phyloP scores from a whole-genome alignment of 208 protist species.

The Acanthamoeba rhysodes region DNA sequence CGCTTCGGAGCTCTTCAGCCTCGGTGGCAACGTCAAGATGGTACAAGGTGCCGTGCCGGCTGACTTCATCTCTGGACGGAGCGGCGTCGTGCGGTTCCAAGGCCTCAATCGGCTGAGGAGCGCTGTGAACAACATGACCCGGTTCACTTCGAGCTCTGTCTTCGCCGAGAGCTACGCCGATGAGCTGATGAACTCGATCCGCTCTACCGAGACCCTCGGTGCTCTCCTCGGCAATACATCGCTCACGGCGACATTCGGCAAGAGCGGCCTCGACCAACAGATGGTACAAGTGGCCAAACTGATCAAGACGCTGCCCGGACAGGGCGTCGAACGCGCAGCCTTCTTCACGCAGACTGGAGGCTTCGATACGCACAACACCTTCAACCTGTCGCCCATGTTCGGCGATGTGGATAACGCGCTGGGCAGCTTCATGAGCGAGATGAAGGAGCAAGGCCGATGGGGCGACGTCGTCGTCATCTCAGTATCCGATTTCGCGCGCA shows the following conservation, averaged over 20 bases:
- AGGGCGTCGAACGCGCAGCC: constrained; percentile 36
- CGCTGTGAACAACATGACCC: not conserved
- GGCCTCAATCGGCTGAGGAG: not conserved
- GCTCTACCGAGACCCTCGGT: constrained; percentile 1
- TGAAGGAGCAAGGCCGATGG: constrained; percentile 68
- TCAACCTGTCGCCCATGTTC: not conserved
- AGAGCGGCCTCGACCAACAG: not conserved
- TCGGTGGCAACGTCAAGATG: not conserved
- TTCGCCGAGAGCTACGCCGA: constrained; percentile 20
- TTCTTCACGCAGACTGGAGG: constrained; percentile 68
- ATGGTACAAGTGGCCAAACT: constrained; percentile 70
- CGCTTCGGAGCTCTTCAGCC: constrained; percentile 24
- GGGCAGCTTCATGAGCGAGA: constrained; percentile 68
- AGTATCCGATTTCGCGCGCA: constrained; percentile 72
- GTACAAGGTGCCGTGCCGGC: not conserved
- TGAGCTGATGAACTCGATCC: not conserved
- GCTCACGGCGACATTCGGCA: not conserved
- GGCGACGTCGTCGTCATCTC: constrained; percentile 64
- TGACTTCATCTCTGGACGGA: not conserved
- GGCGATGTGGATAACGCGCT: constrained; percentile 63
- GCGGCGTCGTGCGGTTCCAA: not conserved
- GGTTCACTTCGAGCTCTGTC: not conserved
- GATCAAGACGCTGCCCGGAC: not conserved
- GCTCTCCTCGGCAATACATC: not conserved
- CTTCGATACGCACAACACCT: constrained; percentile 74